Conservation (phyloP, 2,329 filamentous ascomycete species). For the Xylariaceae sp. region DNA sequence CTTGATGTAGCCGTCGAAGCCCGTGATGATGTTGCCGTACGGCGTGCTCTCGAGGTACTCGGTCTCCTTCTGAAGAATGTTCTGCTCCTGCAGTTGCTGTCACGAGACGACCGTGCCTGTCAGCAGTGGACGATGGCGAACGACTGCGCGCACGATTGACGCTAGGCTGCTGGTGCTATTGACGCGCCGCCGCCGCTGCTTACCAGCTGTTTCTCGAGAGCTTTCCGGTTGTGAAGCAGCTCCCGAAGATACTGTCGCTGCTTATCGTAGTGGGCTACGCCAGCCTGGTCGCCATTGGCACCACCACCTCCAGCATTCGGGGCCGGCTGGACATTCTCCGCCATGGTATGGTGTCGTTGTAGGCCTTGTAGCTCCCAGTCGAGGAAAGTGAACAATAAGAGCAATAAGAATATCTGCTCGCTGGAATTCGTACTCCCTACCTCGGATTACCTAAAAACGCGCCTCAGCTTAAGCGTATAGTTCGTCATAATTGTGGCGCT, state of each 20-base stretch:
- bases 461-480: too few species aligned
- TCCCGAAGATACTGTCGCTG: constrained; percentile 41
- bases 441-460: too few species aligned
- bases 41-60: constrained; percentile 86
- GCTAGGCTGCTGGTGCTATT: too few species aligned
- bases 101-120: too few species aligned
- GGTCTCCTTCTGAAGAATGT: constrained; percentile 75
- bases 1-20: constrained; percentile 98
- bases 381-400: too few species aligned
- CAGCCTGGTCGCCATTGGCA: constrained; percentile 16
- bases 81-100: constrained; percentile 62
- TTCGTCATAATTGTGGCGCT: too few species aligned
- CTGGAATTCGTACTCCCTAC: too few species aligned
- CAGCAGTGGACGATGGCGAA: too few species aligned
- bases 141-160: too few species aligned
- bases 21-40: constrained; percentile 90
- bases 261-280: constrained; percentile 38
- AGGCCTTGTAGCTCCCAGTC: too few species aligned
- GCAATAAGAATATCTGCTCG: too few species aligned
- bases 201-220: constrained; percentile 20
- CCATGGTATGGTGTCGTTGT: constrained; percentile 14
- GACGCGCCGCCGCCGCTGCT: constrained; percentile 7
- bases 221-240: constrained; percentile 30
- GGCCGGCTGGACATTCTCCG: constrained; percentile 23
- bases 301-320: constrained; percentile 9